Evolutionary conservation across 345 rosid species (phyloP), one percentile per base, ranked within the genome.

Genomic region (Salix viminalis): DNA sequence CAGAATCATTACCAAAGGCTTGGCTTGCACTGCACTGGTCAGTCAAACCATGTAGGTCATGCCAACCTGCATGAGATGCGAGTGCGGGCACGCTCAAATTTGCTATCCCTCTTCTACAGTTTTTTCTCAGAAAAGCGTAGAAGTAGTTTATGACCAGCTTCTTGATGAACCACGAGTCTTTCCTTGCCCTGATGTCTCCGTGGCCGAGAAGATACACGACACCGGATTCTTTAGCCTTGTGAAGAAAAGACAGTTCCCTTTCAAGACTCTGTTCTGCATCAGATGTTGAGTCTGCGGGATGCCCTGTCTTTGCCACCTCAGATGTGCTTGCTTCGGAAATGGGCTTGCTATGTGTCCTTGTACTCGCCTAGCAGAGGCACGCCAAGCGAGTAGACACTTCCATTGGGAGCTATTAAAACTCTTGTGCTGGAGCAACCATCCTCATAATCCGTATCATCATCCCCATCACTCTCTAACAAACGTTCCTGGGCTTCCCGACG

Each of bases 31-130:
- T 36, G 37, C 37, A 56, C 64, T 32, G 42, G 62, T 24, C 30
- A 42, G 62, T 92, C 88, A 96, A 75, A 96, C 99, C 99, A 94
- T 96, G 86, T 96, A 96, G 46, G 99, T 96, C 99, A 96, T 96
- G 52, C 98, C 97, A 9, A 96, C 99, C 86, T 96, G 98, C 94
- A 96, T 94, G 61, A 96, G 89, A 81, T 96, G 85, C 0, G 97
- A 85, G 84, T 96, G 99, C n/a, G 56, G 98, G 99, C 56, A 94
- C 97, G 3, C 96, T 96, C 85, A 92, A 79, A 83, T 96, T 94
- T 11, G 99, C 97, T 0, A 84, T 88, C 67, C 97, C 98, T 86
- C 98, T 92, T 76, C 99, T 81, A 87, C 98, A 94, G 75, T 94
- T 96, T 88, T 90, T 94, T 71, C 98, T 91, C 86, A 96, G 76